Percentiles rank a stretch among this genome's conserved stretches.
phyloP scores from a whole-genome alignment of 1,284 basidiomycete species.

The Ceratobasidium sp. region DNA sequence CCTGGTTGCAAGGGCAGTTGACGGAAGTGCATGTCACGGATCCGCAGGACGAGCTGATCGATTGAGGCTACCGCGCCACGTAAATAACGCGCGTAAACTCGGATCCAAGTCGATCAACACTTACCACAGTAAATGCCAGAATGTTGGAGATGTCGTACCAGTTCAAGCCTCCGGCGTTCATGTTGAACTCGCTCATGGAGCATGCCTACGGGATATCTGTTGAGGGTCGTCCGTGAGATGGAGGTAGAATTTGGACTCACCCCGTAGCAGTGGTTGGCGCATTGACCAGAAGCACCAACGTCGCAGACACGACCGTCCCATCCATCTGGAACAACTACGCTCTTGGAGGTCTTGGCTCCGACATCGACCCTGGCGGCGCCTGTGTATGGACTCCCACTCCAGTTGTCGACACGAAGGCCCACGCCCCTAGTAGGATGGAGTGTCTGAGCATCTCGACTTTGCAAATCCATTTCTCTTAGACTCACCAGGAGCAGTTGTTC shows the following conservation, averaged over 20 bases:
- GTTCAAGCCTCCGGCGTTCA: conserved; percentile 30
- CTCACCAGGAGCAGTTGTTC: conserved; percentile 18
- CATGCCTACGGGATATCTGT: background rate
- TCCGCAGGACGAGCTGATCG: conserved; percentile 11
- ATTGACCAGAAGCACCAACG: conserved; percentile 20
- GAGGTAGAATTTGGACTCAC: background rate
- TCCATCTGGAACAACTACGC: background rate
- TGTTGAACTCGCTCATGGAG: conserved; percentile 32
- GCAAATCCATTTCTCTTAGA: background rate
- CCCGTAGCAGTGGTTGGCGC: conserved; percentile 37
- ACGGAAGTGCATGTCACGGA: conserved; percentile 34
- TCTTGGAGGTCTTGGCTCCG: background rate
- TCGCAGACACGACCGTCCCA: conserved; percentile 39
- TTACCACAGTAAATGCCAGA: conserved; percentile 35
- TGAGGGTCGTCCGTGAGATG: background rate
- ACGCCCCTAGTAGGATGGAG: background rate
- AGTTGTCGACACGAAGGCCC: background rate
- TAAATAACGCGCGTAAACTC: background rate
- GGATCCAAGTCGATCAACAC: background rate
- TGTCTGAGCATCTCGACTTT: background rate
- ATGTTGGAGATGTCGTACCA: conserved; percentile 40
- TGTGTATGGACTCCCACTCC: conserved; percentile 16
- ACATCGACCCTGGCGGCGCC: background rate
- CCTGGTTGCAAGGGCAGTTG: conserved; percentile 37
- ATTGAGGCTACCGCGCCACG: background rate